These are phyloP conservation scores for Ganoderma leucocontextum DNA, from an alignment of 1,284 basidiomycete species.

Conservation along the genomic window DNA sequence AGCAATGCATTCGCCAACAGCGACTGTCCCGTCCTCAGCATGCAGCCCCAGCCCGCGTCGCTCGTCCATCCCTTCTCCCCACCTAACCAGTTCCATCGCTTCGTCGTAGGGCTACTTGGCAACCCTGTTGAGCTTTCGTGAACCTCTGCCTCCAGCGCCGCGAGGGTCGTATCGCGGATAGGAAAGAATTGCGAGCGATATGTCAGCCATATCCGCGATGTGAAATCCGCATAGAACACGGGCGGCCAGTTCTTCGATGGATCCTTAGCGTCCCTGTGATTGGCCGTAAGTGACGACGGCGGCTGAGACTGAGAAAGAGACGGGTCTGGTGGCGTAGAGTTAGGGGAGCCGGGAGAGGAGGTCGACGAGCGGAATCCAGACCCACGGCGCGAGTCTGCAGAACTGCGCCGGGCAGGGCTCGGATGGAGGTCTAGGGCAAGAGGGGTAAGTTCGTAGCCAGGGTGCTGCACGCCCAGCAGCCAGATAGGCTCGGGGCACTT, in stretches of 20 bases:
- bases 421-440: slow-evolving; percentile 35
- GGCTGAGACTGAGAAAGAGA: slow-evolving; percentile 49
- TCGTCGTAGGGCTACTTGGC: slow-evolving; percentile 47
- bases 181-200: slow-evolving; percentile 91
- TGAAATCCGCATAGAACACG: slow-evolving; percentile 90
- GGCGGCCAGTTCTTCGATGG: slow-evolving; percentile 74
- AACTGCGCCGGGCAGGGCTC: slow-evolving; percentile 46
- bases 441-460: slow-evolving; percentile 69
- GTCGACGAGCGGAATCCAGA: slow-evolving; percentile 58
- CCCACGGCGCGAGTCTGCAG: slow-evolving; percentile 48
- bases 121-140: slow-evolving; percentile 35
- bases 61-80: slow-evolving; percentile 87
- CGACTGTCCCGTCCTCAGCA: slow-evolving; percentile 95
- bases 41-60: slow-evolving; percentile 98
- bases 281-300: slow-evolving; percentile 38
- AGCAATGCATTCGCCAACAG: slow-evolving; percentile 90
- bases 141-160: slow-evolving; percentile 53
- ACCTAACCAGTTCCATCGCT: slow-evolving; percentile 58
- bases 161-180: slow-evolving; percentile 75
- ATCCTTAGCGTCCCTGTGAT: slow-evolving; percentile 49
- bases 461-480: slow-evolving; percentile 84
- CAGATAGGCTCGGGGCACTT: slow-evolving; percentile 83
- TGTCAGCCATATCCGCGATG: slow-evolving; percentile 88
- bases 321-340: slow-evolving; percentile 38
- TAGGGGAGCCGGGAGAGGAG: slow-evolving; percentile 48